Percentiles rank a stretch among this genome's conserved stretches.
These are phyloP conservation scores for Berkeleyomyces rouxiae DNA, from an alignment of 2,329 filamentous ascomycete species.

Conservation along the genomic window DNA sequence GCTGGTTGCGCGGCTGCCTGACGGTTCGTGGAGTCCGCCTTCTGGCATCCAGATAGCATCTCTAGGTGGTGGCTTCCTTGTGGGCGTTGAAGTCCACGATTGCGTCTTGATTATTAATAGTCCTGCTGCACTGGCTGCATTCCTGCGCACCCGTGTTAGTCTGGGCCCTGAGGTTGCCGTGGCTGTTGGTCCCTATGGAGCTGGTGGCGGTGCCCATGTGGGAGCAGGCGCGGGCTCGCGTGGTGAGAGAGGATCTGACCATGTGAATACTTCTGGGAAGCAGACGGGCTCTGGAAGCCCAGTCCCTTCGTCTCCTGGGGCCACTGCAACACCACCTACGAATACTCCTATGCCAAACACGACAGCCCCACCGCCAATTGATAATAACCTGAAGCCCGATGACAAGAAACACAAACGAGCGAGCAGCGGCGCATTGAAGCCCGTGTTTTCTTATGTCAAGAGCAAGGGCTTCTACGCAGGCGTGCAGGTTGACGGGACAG, in stretches of 20 bases:
- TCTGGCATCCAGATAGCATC: conserved; percentile 71
- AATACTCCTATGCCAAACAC: background rate
- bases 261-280: conserved; percentile 1
- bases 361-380: conserved; percentile 20
- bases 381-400: conserved; percentile 31
- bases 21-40: conserved; percentile 62
- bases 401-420: conserved; percentile 13
- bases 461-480: conserved; percentile 78
- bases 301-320: background rate
- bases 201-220: conserved; percentile 57
- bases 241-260: conserved; percentile 1
- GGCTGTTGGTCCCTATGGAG: conserved; percentile 50
- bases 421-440: conserved; percentile 19
- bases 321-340: background rate
- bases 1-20: conserved; percentile 42
- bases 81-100: conserved; percentile 77
- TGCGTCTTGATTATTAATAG: conserved; percentile 79
- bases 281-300: background rate
- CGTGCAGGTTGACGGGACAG: conserved; percentile 71
- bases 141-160: conserved; percentile 58
- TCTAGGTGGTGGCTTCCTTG: conserved; percentile 60
- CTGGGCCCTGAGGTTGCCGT: conserved; percentile 66
- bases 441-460: conserved; percentile 60
- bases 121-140: conserved; percentile 56
- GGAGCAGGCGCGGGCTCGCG: conserved; percentile 16